Base-by-base conservation (phyloP, 2,329 filamentous ascomycete species). In the Aaosphaeria arxii region DNA sequence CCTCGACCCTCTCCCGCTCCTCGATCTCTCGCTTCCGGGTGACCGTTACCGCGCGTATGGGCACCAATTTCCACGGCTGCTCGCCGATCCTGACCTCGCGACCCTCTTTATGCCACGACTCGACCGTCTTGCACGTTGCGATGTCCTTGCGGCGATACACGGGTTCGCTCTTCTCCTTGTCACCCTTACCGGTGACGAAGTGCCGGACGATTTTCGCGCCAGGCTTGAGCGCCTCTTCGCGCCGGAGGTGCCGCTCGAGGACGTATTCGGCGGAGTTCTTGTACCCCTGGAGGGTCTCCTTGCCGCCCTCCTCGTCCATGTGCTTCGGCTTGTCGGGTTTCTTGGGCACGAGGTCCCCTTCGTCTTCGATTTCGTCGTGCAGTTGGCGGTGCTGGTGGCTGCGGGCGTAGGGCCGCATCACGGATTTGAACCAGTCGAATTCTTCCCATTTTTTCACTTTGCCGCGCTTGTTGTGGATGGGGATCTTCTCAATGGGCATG, bases 101-200 rank as follows among this genome's bases (percentile, higher is more conserved):
- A 0, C 94, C 94, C 75, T 96, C 92, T 67, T 96, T 96, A 67
- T 97, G 94, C 94, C 94, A 99, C 1, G 89, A 96, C 67, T 99
- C 94, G 1, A 88, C 87, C 30, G 89, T 95, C 69, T 96, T 91
- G 67, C 95, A 95, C 36, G 81, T 78, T 2, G 91, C 83, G 0
- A 97, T 84, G 56, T 97, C 91, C 45, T 82, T 80, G 32, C 92
- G 85, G 1, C 79, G 79, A 64, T 84, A 97, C 0, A 97, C 90
- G 1, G 89, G 85, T 65, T 96, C 90, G 49, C 88, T 82, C 40
- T 86, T 87, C 3, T 80, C 73, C 42, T 86, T 87, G 40, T 84
- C 83, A 11, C 86, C 87, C 69, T 92, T 96, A 7, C 82, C 85
- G 42, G 84, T 83, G 4, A 77, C 83, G 69, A 97, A 96, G 7